Evolutionary conservation across 768 basidiomycete genomes (phyloP).

Genomic region (Tricholoma bakamatsutake): DNA sequence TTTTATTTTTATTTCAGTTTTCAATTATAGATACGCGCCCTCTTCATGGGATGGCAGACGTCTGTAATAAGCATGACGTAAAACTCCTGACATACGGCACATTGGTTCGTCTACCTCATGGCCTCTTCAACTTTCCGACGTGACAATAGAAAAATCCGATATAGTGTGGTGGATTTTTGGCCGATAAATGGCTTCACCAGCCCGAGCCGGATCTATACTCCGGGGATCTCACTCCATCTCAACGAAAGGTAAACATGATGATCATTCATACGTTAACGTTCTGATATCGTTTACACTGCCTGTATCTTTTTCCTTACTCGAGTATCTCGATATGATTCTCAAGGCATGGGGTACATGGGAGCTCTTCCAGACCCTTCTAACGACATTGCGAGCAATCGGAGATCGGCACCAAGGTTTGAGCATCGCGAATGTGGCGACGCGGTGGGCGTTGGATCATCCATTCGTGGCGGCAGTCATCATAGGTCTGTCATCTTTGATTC

Average conservation of each 20-base stretch:
- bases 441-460: slow-evolving; percentile 77
- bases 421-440: slow-evolving; percentile 74
- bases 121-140: neutral
- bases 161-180: slow-evolving; percentile 80
- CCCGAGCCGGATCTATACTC: slow-evolving; percentile 70
- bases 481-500: slow-evolving; percentile 35
- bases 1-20: slow-evolving; percentile 41
- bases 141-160: slow-evolving; percentile 8
- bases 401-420: slow-evolving; percentile 59
- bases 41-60: slow-evolving; percentile 69
- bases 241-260: slow-evolving; percentile 55
- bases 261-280: slow-evolving; percentile 1
- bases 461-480: slow-evolving; percentile 79
- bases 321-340: slow-evolving; percentile 84
- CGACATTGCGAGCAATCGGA: slow-evolving; percentile 54
- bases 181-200: slow-evolving; percentile 66
- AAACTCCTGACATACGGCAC: slow-evolving; percentile 82
- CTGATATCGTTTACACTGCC: neutral
- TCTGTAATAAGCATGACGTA: slow-evolving; percentile 65
- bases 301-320: neutral
- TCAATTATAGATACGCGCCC: slow-evolving; percentile 78
- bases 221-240: slow-evolving; percentile 68
- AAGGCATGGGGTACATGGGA: slow-evolving; percentile 76
- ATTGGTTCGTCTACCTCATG: slow-evolving; percentile 45
- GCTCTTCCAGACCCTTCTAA: slow-evolving; percentile 64